These are phyloP conservation scores for Russula dissimulans DNA, from an alignment of 768 basidiomycete species.

Conservation along the genomic window DNA sequence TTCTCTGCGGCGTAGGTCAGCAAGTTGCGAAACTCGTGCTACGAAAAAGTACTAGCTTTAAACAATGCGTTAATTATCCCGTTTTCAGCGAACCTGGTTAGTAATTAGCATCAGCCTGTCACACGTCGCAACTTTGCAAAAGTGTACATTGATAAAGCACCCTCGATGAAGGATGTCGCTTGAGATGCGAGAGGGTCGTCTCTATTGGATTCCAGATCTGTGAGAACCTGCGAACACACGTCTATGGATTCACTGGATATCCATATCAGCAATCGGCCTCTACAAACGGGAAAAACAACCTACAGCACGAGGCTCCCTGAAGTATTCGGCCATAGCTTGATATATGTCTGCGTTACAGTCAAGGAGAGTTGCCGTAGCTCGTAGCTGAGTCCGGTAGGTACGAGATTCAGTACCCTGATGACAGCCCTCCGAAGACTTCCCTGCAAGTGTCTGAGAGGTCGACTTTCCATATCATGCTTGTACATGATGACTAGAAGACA, in stretches of 20 bases:
- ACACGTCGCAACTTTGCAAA: conserved; percentile 14
- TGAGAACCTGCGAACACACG: conserved; percentile 38
- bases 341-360: conserved; percentile 50
- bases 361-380: conserved; percentile 60
- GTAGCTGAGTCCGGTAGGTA: conserved; percentile 48
- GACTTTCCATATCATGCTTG: conserved; percentile 64
- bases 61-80: conserved; percentile 51
- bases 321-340: conserved; percentile 48
- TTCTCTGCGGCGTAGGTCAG: conserved; percentile 7
- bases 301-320: conserved; percentile 48
- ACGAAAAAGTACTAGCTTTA: conserved; percentile 35
- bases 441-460: conserved; percentile 45
- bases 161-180: conserved; percentile 43
- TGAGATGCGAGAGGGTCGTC: conserved; percentile 54
- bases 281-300: conserved; percentile 17
- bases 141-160: conserved; percentile 40
- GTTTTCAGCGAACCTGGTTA: conserved; percentile 43
- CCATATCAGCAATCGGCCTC: not conserved
- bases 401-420: conserved; percentile 39
- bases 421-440: conserved; percentile 44
- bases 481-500: conserved; percentile 54
- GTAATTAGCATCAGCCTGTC: conserved; percentile 3
- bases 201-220: conserved; percentile 36
- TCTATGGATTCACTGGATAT: conserved; percentile 44
- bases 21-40: not conserved